phyloP scores from a whole-genome alignment of 2,329 filamentous ascomycete species.

The Myriosclerotinia scirpicola region DNA sequence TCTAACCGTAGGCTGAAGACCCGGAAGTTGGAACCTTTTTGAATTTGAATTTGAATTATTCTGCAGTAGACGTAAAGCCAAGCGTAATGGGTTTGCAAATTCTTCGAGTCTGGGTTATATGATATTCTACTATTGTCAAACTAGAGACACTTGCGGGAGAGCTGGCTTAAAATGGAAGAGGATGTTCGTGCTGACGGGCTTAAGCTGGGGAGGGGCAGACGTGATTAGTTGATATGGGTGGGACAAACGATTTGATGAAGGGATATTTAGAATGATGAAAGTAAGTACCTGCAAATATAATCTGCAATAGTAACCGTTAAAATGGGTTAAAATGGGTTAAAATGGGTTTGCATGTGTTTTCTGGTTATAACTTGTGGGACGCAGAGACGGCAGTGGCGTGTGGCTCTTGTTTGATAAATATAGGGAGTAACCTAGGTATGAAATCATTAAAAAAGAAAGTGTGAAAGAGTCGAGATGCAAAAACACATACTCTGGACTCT shows the following conservation, averaged over 20 bases:
- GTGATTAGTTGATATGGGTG: constrained; percentile 5
- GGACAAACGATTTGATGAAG: background rate
- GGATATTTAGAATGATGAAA: too few relatives aligned
- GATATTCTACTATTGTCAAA: constrained; percentile 6
- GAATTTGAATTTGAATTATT: constrained; percentile 5
- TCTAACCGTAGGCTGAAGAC: background rate
- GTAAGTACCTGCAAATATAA: background rate
- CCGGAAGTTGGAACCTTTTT: constrained; percentile 5
- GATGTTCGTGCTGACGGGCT: constrained; percentile 18
- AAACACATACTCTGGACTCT: background rate
- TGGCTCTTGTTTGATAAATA: background rate
- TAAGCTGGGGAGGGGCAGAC: background rate
- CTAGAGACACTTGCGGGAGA: constrained; percentile 8
- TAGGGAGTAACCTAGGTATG: too few relatives aligned
- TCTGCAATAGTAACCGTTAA: background rate
- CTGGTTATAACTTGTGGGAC: background rate
- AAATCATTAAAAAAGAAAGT: too few relatives aligned
- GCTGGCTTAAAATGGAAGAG: constrained; percentile 14
- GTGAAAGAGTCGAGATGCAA: background rate
- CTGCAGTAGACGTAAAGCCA: constrained; percentile 6
- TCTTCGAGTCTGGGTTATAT: constrained; percentile 8
- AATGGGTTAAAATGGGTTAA: background rate
- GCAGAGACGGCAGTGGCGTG: background rate
- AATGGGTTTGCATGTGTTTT: background rate
- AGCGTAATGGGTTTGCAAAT: constrained; percentile 3